Percentiles rank a stretch among this genome's conserved stretches.
phyloP scores from a whole-genome alignment of 2,329 filamentous ascomycete species.

The Claviceps pazoutovae region DNA sequence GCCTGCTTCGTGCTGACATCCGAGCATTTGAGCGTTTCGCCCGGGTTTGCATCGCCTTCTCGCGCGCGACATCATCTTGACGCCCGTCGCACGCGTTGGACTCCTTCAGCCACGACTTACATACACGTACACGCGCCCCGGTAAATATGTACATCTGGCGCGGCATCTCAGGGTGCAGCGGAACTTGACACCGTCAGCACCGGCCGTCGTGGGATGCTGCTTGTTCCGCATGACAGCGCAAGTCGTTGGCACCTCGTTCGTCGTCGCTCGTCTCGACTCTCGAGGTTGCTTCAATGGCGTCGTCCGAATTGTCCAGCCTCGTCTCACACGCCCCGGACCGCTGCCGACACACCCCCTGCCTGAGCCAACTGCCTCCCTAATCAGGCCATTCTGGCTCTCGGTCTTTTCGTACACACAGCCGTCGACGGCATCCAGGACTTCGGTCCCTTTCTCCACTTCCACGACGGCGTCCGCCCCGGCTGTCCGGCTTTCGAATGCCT shows the following conservation, averaged over 20 bases:
- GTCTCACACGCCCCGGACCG: conserved; percentile 1
- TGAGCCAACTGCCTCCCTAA: conserved; percentile 11
- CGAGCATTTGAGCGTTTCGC: neutral
- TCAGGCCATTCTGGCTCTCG: conserved; percentile 11
- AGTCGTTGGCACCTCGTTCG: neutral
- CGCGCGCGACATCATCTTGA: neutral
- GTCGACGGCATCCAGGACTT: conserved; percentile 4
- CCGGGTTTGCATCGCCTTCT: neutral
- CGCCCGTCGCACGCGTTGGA: neutral
- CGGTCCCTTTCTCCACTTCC: conserved; percentile 9
- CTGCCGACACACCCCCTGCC: conserved; percentile 1
- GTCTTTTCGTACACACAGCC: neutral
- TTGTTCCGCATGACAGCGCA: neutral
- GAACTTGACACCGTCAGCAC: neutral
- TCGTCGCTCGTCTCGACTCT: neutral
- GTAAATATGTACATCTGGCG: too few species aligned
- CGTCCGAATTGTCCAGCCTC: neutral
- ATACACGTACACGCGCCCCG: neutral
- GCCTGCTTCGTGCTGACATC: neutral
- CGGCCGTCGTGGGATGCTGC: neutral
- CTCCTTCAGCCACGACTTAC: neutral
- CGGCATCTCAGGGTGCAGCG: neutral
- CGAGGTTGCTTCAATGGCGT: neutral
- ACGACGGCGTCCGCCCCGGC: conserved; percentile 10
- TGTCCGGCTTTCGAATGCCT: conserved; percentile 5